phyloP scores from a whole-genome alignment of 257 asterid genomes.

The Salvia rosmarinus region DNA sequence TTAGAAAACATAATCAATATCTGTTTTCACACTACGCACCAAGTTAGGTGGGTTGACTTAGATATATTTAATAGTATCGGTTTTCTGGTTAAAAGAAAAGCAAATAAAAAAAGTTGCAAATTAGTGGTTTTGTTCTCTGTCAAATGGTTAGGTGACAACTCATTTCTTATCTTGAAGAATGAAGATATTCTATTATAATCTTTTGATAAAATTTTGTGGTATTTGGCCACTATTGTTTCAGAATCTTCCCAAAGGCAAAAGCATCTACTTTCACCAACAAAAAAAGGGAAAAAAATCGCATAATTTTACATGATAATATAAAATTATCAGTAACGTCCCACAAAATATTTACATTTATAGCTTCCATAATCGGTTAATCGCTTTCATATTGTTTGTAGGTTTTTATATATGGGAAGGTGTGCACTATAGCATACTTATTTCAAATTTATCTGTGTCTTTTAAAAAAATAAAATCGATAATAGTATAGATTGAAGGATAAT shows the following conservation, averaged over 20 bases:
- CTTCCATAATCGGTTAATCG: too few species aligned
- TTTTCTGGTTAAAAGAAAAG: neutral
- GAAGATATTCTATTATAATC: slow-evolving; percentile 23
- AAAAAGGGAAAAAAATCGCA: neutral
- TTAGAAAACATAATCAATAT: too few species aligned
- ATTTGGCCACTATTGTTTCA: neutral
- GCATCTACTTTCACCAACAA: neutral
- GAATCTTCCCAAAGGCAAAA: neutral
- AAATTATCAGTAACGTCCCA: neutral
- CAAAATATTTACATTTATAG: too few species aligned
- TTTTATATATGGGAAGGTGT: too few species aligned
- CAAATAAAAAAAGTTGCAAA: neutral
- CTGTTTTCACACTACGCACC: too few species aligned
- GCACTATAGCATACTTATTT: too few species aligned
- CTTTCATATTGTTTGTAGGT: too few species aligned
- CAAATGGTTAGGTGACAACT: slow-evolving; percentile 16
- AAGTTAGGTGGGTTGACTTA: neutral
- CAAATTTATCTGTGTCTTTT: too few species aligned
- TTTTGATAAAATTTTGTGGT: slow-evolving; percentile 7
- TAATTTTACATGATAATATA: neutral
- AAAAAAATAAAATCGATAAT: too few species aligned
- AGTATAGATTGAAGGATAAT: too few species aligned
- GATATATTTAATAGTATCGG: neutral
- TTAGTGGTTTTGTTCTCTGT: neutral
- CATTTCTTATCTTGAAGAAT: slow-evolving; percentile 11